These are phyloP conservation scores for Metschnikowia bowlesiae DNA, from an alignment of 805 yeast species.

Conservation along the genomic window DNA sequence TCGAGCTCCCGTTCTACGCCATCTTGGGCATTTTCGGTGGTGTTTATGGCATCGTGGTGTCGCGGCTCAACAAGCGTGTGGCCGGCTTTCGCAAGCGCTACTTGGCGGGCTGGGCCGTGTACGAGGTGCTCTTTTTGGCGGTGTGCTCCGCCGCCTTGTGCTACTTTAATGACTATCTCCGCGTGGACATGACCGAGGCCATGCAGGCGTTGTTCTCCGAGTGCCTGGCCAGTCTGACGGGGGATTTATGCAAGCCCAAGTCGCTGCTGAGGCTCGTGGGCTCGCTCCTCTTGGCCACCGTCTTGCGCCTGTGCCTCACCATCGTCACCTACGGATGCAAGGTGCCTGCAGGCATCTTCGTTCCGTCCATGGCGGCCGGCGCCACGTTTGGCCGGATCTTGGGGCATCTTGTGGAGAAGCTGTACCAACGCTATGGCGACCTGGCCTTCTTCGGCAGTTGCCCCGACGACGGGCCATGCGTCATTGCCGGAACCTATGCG, in stretches of 20 bases:
- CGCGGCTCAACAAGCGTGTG: constrained; percentile 69
- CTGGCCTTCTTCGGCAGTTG: constrained; percentile 33
- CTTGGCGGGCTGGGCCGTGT: constrained; percentile 52
- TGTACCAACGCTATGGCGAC: constrained; percentile 29
- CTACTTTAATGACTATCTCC: constrained; percentile 76
- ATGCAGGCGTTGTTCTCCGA: constrained; percentile 89
- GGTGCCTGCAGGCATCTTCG: constrained; percentile 97
- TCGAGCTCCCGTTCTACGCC: constrained; percentile 77
- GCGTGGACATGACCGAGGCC: constrained; percentile 90
- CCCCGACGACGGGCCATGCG: constrained; percentile 43
- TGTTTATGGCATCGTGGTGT: constrained; percentile 72
- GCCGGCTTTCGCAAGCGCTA: constrained; percentile 74
- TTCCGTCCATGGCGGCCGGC: constrained; percentile 96
- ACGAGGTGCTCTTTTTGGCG: constrained; percentile 69
- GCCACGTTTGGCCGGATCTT: constrained; percentile 89
- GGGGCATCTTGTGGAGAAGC: constrained; percentile 63
- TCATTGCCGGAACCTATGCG: constrained; percentile 93
- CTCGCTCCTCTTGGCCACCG: constrained; percentile 65
- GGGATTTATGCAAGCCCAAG: constrained; percentile 33
- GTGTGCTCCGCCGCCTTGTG: constrained; percentile 69
- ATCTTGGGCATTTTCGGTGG: constrained; percentile 90
- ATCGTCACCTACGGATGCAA: constrained; percentile 86
- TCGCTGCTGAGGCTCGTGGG: constrained; percentile 37
- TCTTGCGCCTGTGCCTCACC: constrained; percentile 65
- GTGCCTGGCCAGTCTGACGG: constrained; percentile 51